Base-by-base conservation (phyloP, 257 asterid genomes). In the Lantana camara region DNA sequence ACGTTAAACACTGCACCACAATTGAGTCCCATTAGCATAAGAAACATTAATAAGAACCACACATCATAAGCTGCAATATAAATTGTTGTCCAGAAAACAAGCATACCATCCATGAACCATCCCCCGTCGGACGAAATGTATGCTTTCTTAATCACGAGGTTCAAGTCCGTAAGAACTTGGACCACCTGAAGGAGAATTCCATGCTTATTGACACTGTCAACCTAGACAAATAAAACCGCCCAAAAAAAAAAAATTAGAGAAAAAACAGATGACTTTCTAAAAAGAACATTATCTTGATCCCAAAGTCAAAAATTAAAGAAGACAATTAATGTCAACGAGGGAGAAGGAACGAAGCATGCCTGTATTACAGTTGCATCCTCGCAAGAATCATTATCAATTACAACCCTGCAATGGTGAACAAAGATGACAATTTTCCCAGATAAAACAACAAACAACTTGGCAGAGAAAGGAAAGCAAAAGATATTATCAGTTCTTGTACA, bases 71-170 rank as follows among this genome's bases (percentile, higher is more conserved):
- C 45, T 47, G 47, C 60, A 69, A 9, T 19, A 45, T 19, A 51
- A 44, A 21, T 37, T 52, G 23, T 24, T 19, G 19, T 32, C 22
- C 12, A 5, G 32, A 40, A 7, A 59, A 44, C 45, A 61, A 48
- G 22, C 77, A 60, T 81, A 88, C 94, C 96, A 63, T 88, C 91
- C 96, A 88, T 88, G 77, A 85, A 88, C 96, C 96, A 88, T 32
- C 90, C 96, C 15, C 89, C 94, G 64, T 88, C 96, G 1, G 94
- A 88, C 9, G 96, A 88, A 60, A 88, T 83, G 80, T 88, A 88
- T 7, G 94, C 96, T 76, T 88, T 88, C 40, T 70, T 85, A 69
- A 88, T 81, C 52, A 85, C 91, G 50, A 88, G 91, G 73, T 88
- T 77, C 81, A 88, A 72, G 74, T 88, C 96, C 1, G 89, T 85